A percentile compares a stretch with the other conserved stretches of the same genome.
Evolutionary conservation across 495 filamentous ascomycete species (phyloP).

Genomic region (Aspergillus ellipticus): DNA sequence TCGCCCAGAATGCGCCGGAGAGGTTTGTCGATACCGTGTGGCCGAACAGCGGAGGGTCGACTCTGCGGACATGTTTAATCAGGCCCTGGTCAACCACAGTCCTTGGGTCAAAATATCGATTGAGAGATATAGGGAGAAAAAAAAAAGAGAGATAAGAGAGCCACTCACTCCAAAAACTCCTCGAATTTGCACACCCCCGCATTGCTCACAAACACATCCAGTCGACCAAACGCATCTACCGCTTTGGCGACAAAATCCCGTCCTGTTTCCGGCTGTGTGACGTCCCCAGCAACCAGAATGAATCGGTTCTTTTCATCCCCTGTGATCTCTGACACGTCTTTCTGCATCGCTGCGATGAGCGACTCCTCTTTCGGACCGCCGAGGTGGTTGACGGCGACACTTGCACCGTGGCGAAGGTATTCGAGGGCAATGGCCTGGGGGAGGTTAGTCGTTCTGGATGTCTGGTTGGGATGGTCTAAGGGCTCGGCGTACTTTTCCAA

Average conservation of each 20-base stretch:
- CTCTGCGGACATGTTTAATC: conserved; percentile 29
- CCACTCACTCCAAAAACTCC: conserved; percentile 65
- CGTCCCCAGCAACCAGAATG: conserved; percentile 61
- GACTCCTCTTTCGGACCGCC: conserved; percentile 49
- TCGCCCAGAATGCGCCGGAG: conserved; percentile 78
- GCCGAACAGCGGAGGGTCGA: conserved; percentile 57
- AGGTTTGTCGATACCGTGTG: conserved; percentile 74
- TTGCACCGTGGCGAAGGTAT: conserved; percentile 66
- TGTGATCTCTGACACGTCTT: conserved; percentile 44
- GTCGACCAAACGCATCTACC: conserved; percentile 52
- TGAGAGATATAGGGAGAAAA: not conserved
- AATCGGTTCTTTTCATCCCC: conserved; percentile 40
- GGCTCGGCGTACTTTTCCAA: conserved; percentile 50
- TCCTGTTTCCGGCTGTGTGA: conserved; percentile 62
- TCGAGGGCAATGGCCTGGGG: conserved; percentile 62
- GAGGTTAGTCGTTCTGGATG: not conserved
- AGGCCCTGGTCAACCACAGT: too few relatives aligned
- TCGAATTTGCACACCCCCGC: conserved; percentile 83
- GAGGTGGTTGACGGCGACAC: conserved; percentile 69
- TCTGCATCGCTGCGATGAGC: conserved; percentile 51
- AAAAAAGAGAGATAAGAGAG: not conserved
- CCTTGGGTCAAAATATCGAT: too few relatives aligned
- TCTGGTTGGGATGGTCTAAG: not conserved
- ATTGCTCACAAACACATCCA: conserved; percentile 86
- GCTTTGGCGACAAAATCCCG: conserved; percentile 52